A percentile compares a stretch with the other conserved stretches of the same genome.
Conservation (phyloP, 2,329 filamentous ascomycete species). For the Cercospora sp. region DNA sequence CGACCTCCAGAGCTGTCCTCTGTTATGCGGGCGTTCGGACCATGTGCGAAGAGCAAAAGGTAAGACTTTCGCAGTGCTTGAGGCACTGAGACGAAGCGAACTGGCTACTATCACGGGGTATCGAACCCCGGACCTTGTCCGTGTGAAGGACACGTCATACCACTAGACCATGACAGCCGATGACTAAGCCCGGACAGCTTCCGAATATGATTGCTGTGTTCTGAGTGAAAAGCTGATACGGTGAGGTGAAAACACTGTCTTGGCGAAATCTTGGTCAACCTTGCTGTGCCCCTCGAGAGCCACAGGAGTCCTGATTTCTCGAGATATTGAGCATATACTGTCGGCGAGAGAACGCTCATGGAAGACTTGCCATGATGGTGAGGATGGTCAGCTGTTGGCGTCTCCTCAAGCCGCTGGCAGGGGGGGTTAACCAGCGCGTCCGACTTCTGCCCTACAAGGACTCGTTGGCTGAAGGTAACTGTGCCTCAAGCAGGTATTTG, state of each 20-base stretch:
- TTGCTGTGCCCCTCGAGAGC: neutral
- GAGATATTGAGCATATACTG: neutral
- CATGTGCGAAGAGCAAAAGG: too few species aligned
- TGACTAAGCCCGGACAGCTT: neutral
- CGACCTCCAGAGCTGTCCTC: too few species aligned
- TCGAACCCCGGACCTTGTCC: conserved; percentile 15
- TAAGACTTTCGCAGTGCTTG: too few species aligned
- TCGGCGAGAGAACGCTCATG: neutral
- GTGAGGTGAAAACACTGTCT: neutral
- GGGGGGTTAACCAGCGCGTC: neutral
- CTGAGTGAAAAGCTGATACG: too few species aligned
- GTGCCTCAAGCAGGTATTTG: neutral
- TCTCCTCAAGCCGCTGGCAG: neutral
- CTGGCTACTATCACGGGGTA: too few species aligned
- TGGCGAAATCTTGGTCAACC: neutral
- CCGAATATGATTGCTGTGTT: too few species aligned
- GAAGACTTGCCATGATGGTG: neutral
- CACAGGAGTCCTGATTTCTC: neutral
- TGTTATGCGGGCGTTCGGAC: too few species aligned
- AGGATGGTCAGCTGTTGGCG: neutral
- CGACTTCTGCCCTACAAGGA: neutral
- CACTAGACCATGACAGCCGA: conserved; percentile 28
- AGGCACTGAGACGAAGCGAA: too few species aligned
- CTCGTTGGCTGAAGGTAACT: neutral
- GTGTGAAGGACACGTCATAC: conserved; percentile 36